Conservation (phyloP, 129 eudicot genomes). For the Pulicaria dysenterica region DNA sequence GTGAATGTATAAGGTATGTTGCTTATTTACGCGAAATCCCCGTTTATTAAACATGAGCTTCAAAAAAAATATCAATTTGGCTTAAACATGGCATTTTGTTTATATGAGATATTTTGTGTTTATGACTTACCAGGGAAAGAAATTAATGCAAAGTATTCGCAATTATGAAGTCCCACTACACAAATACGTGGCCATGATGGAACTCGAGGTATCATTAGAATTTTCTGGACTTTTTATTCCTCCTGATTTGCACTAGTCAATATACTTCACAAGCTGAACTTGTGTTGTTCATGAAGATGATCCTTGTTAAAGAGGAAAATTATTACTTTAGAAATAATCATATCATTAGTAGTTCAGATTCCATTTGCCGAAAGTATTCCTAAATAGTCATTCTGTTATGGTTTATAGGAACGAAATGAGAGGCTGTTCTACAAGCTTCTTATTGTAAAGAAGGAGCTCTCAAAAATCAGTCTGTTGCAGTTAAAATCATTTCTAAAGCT, state of each 20-base stretch:
- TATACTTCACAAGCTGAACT: neutral
- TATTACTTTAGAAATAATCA: neutral
- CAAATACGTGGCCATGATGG: slow-evolving; percentile 89
- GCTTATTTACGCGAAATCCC: no score
- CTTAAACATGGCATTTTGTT: neutral
- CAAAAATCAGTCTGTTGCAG: slow-evolving; percentile 76
- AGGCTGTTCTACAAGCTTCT: slow-evolving; percentile 32
- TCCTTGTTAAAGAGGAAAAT: neutral
- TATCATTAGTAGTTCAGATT: slow-evolving; percentile 1
- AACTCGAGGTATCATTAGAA: slow-evolving; percentile 64
- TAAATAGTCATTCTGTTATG: neutral
- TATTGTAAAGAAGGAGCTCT: slow-evolving; percentile 70
- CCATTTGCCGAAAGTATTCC: neutral
- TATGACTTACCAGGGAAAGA: slow-evolving; percentile 63
- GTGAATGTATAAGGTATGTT: no score
- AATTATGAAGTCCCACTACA: slow-evolving; percentile 80
- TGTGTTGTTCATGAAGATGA: slow-evolving; percentile 2
- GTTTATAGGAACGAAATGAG: slow-evolving; percentile 20
- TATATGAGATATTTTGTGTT: neutral
- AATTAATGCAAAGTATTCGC: slow-evolving; percentile 71
- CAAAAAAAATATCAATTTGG: neutral
- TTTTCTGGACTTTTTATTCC: neutral
- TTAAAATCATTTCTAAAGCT: slow-evolving; percentile 84
- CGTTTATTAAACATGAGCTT: no score
- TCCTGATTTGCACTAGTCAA: neutral